Evolutionary conservation across 192 early-diverging fungal genomes (phyloP).

Genomic region (Umbelopsis sp.): DNA sequence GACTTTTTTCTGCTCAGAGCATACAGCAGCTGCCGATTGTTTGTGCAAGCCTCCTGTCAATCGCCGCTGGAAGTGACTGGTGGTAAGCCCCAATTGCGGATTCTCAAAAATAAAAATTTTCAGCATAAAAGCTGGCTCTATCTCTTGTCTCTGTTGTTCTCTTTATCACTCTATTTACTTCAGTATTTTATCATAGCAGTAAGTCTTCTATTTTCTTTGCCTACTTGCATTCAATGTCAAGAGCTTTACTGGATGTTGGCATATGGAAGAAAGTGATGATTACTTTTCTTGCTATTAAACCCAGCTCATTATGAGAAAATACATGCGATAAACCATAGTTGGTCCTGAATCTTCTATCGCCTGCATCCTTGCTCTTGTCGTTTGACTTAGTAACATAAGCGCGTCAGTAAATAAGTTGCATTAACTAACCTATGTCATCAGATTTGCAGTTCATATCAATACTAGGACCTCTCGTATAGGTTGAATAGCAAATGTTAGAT

Average conservation of each 20-base stretch:
- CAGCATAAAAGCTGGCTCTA: neutral
- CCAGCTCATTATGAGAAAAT: conserved; percentile 19
- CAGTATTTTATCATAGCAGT: neutral
- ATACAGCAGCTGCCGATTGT: too few relatives aligned
- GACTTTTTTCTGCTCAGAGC: too few relatives aligned
- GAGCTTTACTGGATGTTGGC: neutral
- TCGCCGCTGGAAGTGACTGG: neutral
- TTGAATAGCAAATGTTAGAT: too few relatives aligned
- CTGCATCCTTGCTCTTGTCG: neutral
- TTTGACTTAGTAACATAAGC: neutral
- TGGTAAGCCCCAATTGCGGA: neutral
- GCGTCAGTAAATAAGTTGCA: neutral
- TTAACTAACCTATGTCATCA: too few relatives aligned
- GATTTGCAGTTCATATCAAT: too few relatives aligned
- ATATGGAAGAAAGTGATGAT: conserved; percentile 15
- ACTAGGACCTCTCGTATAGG: too few relatives aligned
- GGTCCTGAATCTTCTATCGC: neutral
- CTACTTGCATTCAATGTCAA: neutral
- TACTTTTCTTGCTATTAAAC: conserved; percentile 22
- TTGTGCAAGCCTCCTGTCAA: too few relatives aligned
- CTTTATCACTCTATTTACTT: neutral
- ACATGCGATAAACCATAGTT: conserved; percentile 20
- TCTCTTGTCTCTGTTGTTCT: neutral
- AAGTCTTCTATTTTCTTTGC: neutral
- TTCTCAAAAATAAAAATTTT: neutral